Evolutionary conservation across 345 rosid species (phyloP), one percentile per base, ranked within the genome.

Genomic region (Bruguiera sexangula): DNA sequence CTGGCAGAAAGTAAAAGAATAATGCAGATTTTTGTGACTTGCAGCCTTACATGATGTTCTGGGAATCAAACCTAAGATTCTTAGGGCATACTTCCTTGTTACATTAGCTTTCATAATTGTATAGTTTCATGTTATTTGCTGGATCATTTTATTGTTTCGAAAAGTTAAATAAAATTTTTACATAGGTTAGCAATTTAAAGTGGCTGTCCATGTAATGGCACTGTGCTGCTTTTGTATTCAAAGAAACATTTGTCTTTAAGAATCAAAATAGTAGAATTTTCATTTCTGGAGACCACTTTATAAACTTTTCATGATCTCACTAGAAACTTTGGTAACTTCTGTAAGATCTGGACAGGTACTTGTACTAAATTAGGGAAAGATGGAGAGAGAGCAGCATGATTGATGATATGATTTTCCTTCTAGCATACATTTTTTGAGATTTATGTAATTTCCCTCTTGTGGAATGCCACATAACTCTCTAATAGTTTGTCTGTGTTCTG

Each of bases 1-100:
- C 6, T 21, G 48, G 39, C 53, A 55, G 73, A 56, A 58, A 66
- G 9, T 57, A 27, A 61, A 63, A 56, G 60, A 52, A 66, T 8
- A n/a, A 22, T 59, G 26, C 32, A 46, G 51, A 20, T 30, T 72
- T 19, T 59, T 48, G n/a, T 60, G n/a, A 46, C 9, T 53, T 34
- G 34, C n/a, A 24, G 59, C 55, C 32, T 55, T 50, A 16, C 29
- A 10, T 24, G 11, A 10, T 26, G 27, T 55, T 55, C 5, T 5
- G 15, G 58, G 59, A n/a, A 26, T 55, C 60, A 22, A 24, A 56
- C 11, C 24, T 56, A 22, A 26, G 27, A 22, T 56, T 22, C 18
- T 27, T 24, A 21, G 3, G 16, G 26, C 60, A 21, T 56, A 15
- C 6, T 55, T 26, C 30, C 29, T 15, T 56, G 16, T 10, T 3